Conservation (phyloP, 495 filamentous ascomycete genomes). For the Cercophora sp. region DNA sequence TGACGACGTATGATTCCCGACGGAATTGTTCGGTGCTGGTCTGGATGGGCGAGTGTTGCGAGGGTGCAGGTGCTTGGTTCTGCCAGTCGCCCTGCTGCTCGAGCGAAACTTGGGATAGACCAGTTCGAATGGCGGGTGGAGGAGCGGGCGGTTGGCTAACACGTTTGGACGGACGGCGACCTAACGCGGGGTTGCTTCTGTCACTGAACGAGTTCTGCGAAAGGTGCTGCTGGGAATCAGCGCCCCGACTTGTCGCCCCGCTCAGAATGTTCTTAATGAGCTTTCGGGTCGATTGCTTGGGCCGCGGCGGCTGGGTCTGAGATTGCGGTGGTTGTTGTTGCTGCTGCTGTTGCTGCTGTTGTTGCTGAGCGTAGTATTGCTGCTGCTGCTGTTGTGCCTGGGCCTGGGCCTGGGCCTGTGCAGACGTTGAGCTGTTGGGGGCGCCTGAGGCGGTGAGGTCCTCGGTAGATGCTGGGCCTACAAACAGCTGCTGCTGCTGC, state of each 20-base stretch:
- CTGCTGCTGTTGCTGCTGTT: constrained; percentile 6
- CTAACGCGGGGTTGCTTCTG: constrained; percentile 37
- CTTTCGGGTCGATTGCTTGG: constrained; percentile 43
- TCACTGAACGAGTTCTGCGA: constrained; percentile 26
- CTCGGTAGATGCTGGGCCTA: constrained; percentile 8
- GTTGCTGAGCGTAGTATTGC: constrained; percentile 21
- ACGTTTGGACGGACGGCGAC: constrained; percentile 47
- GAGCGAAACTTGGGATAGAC: constrained; percentile 37
- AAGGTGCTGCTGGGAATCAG: constrained; percentile 31
- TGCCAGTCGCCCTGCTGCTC: constrained; percentile 34
- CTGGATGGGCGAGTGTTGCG: constrained; percentile 43
- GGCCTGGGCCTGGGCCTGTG: constrained; percentile 14
- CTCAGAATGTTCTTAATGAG: constrained; percentile 44
- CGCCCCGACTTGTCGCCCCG: constrained; percentile 31
- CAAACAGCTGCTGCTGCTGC: constrained; percentile 15
- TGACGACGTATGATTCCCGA: constrained; percentile 31
- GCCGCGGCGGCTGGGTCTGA: constrained; percentile 19
- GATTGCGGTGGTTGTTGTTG: constrained; percentile 14
- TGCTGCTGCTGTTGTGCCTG: constrained; percentile 23
- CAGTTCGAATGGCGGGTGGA: constrained; percentile 39
- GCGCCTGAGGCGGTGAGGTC: constrained; percentile 15
- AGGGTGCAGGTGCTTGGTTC: constrained; percentile 20
- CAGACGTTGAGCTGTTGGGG: constrained; percentile 29
- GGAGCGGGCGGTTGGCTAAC: constrained; percentile 38
- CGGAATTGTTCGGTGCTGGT: constrained; percentile 39